Evolutionary conservation across 1,139 yeast species (phyloP), one percentile per base, ranked within the genome.

Genomic region (Sugiyamaella neomexicana): DNA sequence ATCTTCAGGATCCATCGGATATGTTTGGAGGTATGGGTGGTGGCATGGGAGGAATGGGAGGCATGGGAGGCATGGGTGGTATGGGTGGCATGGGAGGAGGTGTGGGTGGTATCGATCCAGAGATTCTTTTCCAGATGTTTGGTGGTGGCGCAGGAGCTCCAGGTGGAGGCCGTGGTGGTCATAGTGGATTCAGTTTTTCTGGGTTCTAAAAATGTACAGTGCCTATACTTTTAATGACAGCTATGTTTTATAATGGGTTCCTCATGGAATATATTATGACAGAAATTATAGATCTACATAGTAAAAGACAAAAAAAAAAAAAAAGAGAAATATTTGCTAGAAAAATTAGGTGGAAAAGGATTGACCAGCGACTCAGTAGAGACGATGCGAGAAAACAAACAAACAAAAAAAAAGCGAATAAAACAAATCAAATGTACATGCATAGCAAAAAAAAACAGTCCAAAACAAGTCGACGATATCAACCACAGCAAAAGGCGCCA

Each of bases 11-110:
- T 50, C 71, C 69, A 23, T 55, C 58, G 42, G 71, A 63, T 58
- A 66, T 68, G 95, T 76, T 85, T 82, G 75, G 96, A 81, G 75
- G 96, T 89, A 58, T 76, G 84, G 68, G 79, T 69, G 64, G 72
- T 65, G 68, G 91, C 52, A 79, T 79, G 79, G 91, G 85, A 80
- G 65, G 95, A 42, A 56, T 58, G 70, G 89, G 88, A 56, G 86
- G 86, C 56, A 62, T 63, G 62, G 79, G 79, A 52, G 65, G 64
- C 46, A 54, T 56, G 34, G 65, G 62, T 17, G 68, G 68, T 40
- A 57, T 57, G 49, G 64, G 62, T 20, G 65, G 64, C 48, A 54
- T 56, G 34, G 65, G 62, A 23, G 68, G 68, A 23, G 68, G 68
- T 41, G 56, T 57, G 47, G 64, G 62, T 8, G 60, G 66, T 17